Percentiles rank a stretch among this genome's conserved stretches.
Evolutionary conservation across 108 stramenopile genomes (phyloP).

Genomic region (Cyclostephanos invisitatus): DNA sequence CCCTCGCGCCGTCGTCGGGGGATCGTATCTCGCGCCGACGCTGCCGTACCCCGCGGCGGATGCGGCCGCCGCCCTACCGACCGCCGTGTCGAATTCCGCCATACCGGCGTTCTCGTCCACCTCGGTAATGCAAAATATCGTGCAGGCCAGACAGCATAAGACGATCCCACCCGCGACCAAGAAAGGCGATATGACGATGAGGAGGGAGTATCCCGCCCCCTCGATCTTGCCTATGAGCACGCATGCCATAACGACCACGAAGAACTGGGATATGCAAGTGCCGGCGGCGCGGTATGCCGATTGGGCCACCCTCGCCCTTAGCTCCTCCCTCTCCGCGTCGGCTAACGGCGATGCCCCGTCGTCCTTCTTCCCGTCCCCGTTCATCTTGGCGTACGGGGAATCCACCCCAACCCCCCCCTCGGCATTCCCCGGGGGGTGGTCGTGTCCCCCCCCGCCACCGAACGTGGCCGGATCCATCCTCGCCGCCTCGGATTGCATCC

Average conservation of each 20-base stretch:
- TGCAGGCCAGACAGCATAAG: slow-evolving; percentile 75
- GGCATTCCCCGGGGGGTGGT: background rate
- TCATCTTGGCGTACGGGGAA: slow-evolving; percentile 33
- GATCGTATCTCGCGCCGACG: slow-evolving; percentile 1
- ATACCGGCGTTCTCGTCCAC: slow-evolving; percentile 53
- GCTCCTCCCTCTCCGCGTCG: slow-evolving; percentile 81
- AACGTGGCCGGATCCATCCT: slow-evolving; percentile 72
- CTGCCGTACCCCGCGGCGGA: slow-evolving; percentile 20
- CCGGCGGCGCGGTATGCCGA: slow-evolving; percentile 62
- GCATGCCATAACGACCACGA: slow-evolving; percentile 62
- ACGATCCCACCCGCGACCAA: slow-evolving; percentile 73
- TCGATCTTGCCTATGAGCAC: slow-evolving; percentile 78
- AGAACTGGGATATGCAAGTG: slow-evolving; percentile 80
- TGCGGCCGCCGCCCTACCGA: slow-evolving; percentile 31
- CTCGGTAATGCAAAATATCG: slow-evolving; percentile 82
- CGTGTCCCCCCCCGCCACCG: slow-evolving; percentile 37
- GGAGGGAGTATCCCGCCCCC: slow-evolving; percentile 74
- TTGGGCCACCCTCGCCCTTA: slow-evolving; percentile 71
- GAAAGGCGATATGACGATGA: slow-evolving; percentile 87
- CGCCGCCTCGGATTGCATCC: slow-evolving; percentile 58
- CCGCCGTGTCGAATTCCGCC: slow-evolving; percentile 43
- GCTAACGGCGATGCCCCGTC: slow-evolving; percentile 47
- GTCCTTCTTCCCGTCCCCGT: slow-evolving; percentile 20
- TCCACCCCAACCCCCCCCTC: slow-evolving; percentile 12
- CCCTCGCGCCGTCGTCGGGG: slow-evolving; percentile 24